Evolutionary conservation across 2,329 filamentous ascomycete species (phyloP), one percentile per base, ranked within the genome.

Genomic region (Talaromyces sp.): DNA sequence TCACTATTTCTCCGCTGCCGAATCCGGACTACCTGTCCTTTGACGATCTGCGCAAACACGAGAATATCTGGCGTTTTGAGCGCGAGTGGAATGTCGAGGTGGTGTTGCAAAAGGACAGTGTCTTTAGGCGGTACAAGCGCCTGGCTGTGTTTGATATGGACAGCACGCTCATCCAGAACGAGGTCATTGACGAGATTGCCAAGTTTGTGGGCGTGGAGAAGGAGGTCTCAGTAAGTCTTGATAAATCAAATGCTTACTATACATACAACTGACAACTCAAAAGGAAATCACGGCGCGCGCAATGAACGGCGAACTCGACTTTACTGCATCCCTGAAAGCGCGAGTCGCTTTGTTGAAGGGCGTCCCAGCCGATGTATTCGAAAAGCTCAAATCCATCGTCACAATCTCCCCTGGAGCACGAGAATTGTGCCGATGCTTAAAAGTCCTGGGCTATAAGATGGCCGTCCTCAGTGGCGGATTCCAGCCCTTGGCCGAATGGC

Each of bases 121-220:
- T 93, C 32, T 91, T 88, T 80, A 82, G 91, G 61, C 84, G 88
- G 29, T 85, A 95, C 75, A 92, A 92, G 65, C 85, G 93, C 9
- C 81, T 97, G 11, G 92, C 93, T 3, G 91, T 97, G 32, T 99
- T 99, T 70, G 94, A 99, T 75, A 99, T 99, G 94, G 94, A 99
- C 78, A 94, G 89, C 74, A 99, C 94, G 0, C 83, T 99, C 62
- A 97, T 99, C 72, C 89, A 93, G 58, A 92, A 99, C 74, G 94
- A 99, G 78, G 92, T 97, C 62, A 97, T 99, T 71, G 94, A 99
- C 74, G 87, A 97, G 69, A 88, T 99, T 60, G 94, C 94, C 3
- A 87, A 89, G 58, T 89, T 89, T 41, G 85, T 96, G 2, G 90
- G 91, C 57, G 83, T 95, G n/a, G 86, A 91, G 67, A 86, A 86